A percentile compares a stretch with the other conserved stretches of the same genome.
These are phyloP conservation scores for Cinnamomum micranthum DNA, from an alignment of 164 flowering plant species.

Conservation along the genomic window DNA sequence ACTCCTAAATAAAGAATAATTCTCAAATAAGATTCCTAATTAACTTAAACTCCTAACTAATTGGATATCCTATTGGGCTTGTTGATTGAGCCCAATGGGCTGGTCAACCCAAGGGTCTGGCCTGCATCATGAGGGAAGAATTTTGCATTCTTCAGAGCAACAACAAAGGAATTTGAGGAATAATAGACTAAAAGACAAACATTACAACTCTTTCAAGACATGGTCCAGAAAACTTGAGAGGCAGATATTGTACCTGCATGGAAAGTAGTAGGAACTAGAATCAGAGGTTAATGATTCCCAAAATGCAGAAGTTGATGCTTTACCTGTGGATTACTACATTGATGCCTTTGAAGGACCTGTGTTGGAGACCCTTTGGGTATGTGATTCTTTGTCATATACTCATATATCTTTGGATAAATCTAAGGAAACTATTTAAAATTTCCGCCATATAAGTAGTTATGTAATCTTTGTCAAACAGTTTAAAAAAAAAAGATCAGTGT, in stretches of 20 bases:
- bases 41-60: too few species aligned
- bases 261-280: constrained; percentile 34
- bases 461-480: not conserved
- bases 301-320: constrained; percentile 25
- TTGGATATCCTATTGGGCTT: too few species aligned
- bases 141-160: not conserved
- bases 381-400: not conserved
- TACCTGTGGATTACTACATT: constrained; percentile 68
- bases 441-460: not conserved
- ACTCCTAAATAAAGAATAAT: too few species aligned
- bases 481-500: too few species aligned
- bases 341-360: constrained; percentile 93
- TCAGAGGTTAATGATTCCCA: constrained; percentile 14
- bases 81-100: too few species aligned
- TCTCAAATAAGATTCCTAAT: too few species aligned
- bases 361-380: constrained; percentile 58
- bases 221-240: constrained; percentile 75
- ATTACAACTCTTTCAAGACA: constrained; percentile 74
- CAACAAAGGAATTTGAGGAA: constrained; percentile 24
- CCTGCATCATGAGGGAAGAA: not conserved
- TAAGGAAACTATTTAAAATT: not conserved
- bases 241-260: constrained; percentile 54
- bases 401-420: too few species aligned
- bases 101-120: too few species aligned
- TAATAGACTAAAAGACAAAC: constrained; percentile 36